phyloP scores from a whole-genome alignment of 2,329 filamentous ascomycete genomes.

The Elsinoe necatrix region DNA sequence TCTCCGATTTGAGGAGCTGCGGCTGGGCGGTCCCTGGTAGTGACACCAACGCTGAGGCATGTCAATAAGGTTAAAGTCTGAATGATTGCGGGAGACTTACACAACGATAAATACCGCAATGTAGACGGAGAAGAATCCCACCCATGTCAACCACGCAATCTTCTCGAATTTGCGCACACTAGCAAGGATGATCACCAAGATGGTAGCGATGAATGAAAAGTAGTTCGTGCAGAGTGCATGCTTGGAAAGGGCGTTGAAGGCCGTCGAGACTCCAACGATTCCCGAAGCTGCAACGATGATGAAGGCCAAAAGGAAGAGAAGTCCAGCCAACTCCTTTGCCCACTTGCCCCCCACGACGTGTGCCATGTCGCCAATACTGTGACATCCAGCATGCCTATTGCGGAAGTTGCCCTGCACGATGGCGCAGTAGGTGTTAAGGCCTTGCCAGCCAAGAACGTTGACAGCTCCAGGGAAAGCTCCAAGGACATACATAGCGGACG shows the following conservation, averaged over 20 bases:
- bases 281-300: constrained; percentile 50
- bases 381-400: constrained; percentile 44
- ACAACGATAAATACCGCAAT: constrained; percentile 40
- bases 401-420: constrained; percentile 45
- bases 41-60: constrained; percentile 38
- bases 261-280: constrained; percentile 52
- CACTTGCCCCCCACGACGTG: constrained; percentile 46
- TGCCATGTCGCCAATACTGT: constrained; percentile 52
- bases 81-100: neutral
- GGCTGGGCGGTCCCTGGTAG: constrained; percentile 48
- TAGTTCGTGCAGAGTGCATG: constrained; percentile 53
- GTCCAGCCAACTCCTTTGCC: constrained; percentile 46
- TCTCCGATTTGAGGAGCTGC: constrained; percentile 51
- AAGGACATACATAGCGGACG: constrained; percentile 40
- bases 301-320: constrained; percentile 51
- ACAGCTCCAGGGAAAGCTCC: constrained; percentile 42
- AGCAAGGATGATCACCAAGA: constrained; percentile 42
- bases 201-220: constrained; percentile 47
- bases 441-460: constrained; percentile 41
- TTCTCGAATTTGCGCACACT: constrained; percentile 52
- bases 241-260: constrained; percentile 50
- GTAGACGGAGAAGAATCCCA: constrained; percentile 51
- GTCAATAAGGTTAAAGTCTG: neutral
- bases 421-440: constrained; percentile 43
- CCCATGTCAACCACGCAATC: constrained; percentile 55